Conservation (phyloP, 371 early-diverging fungal species). For the Mucor plumbeus region DNA sequence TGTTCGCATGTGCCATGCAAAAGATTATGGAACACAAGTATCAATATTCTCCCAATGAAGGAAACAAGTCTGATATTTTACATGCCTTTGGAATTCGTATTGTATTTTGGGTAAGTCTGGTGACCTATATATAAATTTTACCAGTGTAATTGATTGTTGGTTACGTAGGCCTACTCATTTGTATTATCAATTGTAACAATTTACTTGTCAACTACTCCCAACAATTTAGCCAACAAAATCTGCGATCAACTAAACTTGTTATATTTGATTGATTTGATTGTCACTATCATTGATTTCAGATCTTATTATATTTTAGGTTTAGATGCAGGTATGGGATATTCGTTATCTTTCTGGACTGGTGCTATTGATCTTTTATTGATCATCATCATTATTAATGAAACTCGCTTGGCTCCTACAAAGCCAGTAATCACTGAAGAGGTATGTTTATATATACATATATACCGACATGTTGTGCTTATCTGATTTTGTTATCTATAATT, state of each 20-base stretch:
- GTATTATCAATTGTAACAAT: slow-evolving; percentile 31
- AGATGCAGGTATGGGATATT: background rate
- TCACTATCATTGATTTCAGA: slow-evolving; percentile 35
- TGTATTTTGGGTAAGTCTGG: slow-evolving; percentile 24
- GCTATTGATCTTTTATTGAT: slow-evolving; percentile 25
- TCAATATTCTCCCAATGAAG: slow-evolving; percentile 9
- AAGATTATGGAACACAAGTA: background rate
- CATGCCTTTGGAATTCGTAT: slow-evolving; percentile 6
- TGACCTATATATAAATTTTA: background rate
- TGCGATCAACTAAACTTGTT: slow-evolving; percentile 42
- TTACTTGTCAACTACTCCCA: slow-evolving; percentile 17
- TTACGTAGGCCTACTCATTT: slow-evolving; percentile 24
- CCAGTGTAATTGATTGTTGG: slow-evolving; percentile 4
- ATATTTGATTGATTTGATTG: slow-evolving; percentile 29
- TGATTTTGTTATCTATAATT: background rate
- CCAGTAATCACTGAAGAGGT: slow-evolving; percentile 35
- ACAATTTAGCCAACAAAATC: slow-evolving; percentile 29
- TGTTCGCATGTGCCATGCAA: background rate
- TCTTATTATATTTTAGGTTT: slow-evolving; percentile 24
- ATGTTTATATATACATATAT: slow-evolving; percentile 25
- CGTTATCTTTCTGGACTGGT: background rate
- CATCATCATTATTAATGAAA: slow-evolving; percentile 37
- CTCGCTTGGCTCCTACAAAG: slow-evolving; percentile 34
- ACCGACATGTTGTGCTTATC: slow-evolving; percentile 6
- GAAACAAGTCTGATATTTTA: background rate